A percentile compares a stretch with the other conserved stretches of the same genome.
phyloP scores from a whole-genome alignment of 177 flowering plant species.

The Tripterygium wilfordii region DNA sequence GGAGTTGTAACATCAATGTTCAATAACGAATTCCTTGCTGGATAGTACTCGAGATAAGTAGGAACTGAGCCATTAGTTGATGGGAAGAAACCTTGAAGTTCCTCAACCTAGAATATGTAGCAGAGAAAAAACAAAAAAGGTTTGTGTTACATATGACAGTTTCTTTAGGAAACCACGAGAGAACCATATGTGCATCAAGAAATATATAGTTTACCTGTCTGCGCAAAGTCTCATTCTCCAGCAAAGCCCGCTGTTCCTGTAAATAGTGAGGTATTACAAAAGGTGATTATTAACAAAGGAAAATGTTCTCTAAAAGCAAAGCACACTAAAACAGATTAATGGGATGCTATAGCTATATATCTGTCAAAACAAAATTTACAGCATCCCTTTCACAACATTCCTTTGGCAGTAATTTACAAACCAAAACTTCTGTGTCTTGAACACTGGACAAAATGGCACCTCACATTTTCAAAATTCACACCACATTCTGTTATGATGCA shows the following conservation, averaged over 20 bases:
- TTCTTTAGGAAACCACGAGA: not conserved
- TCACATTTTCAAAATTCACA: too few species aligned
- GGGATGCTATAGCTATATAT: too few species aligned
- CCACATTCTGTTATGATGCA: too few species aligned
- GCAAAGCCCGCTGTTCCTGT: conserved; percentile 57
- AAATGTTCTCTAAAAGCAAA: too few species aligned
- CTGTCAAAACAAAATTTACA: too few species aligned
- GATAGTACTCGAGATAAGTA: conserved; percentile 32
- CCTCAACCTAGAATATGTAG: conserved; percentile 43
- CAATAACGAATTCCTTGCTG: conserved; percentile 16
- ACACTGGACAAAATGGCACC: too few species aligned
- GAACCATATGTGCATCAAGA: not conserved
- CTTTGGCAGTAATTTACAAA: too few species aligned
- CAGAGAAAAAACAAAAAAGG: not conserved
- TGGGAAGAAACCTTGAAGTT: conserved; percentile 44
- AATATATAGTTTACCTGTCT: conserved; percentile 43
- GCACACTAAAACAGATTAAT: too few species aligned
- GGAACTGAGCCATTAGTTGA: conserved; percentile 18
- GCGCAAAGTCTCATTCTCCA: conserved; percentile 64
- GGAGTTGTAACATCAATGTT: conserved; percentile 24
- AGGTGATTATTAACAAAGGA: not conserved
- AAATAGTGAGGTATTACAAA: too few species aligned
- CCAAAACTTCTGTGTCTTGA: too few species aligned
- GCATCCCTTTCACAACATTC: too few species aligned
- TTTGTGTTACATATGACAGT: not conserved